These are phyloP conservation scores for Fusarium setosum DNA, from an alignment of 2,329 filamentous ascomycete species.

Conservation along the genomic window DNA sequence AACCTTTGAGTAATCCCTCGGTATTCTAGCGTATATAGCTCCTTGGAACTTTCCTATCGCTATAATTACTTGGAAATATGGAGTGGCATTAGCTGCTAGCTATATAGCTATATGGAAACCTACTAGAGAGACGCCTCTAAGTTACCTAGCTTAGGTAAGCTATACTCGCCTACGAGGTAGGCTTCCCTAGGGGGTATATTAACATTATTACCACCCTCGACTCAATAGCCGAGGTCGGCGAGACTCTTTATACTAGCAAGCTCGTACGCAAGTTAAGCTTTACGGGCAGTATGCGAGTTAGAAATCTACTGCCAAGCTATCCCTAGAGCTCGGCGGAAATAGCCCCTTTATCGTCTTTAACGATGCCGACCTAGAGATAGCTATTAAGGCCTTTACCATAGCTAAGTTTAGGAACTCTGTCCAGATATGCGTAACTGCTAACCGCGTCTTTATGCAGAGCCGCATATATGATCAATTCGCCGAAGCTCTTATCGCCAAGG, in stretches of 20 bases:
- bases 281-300: not conserved
- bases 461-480: not conserved
- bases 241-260: not conserved
- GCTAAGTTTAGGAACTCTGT: not conserved
- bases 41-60: not conserved
- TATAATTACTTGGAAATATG: not conserved
- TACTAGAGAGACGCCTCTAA: not conserved
- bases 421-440: not conserved
- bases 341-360: too few species aligned
- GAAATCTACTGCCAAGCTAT: not conserved
- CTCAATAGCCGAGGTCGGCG: not conserved
- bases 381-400: not conserved
- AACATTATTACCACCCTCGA: conserved; percentile 6
- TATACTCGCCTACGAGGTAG: not conserved
- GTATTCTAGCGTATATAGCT: not conserved
- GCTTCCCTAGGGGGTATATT: not conserved
- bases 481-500: not conserved
- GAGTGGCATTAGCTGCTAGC: not conserved
- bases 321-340: not conserved
- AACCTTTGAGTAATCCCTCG: not conserved
- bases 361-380: not conserved
- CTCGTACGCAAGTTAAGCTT: conserved; percentile 9
- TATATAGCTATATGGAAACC: not conserved
- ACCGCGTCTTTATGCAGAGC: not conserved
- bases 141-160: not conserved